A percentile compares a stretch with the other conserved stretches of the same genome.
Evolutionary conservation across 1,139 yeast species (phyloP).

Genomic region (Scheffersomyces insectosa): DNA sequence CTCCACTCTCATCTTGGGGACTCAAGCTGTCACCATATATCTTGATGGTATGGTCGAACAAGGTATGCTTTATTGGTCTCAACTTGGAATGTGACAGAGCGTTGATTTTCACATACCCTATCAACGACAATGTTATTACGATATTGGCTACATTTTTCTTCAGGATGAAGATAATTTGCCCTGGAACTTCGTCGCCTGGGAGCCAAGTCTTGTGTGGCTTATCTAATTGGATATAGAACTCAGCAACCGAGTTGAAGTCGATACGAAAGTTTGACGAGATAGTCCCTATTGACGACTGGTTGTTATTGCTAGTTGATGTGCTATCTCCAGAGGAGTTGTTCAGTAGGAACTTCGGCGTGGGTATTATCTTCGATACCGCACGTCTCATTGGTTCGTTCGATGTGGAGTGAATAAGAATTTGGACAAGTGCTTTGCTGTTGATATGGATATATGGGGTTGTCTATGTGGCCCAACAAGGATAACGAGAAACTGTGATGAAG

Average conservation of each 20-base stretch:
- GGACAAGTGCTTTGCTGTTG: no score
- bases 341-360: conserved; percentile 16
- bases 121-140: conserved; percentile 51
- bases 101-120: conserved; percentile 59
- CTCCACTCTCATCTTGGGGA: conserved; percentile 11
- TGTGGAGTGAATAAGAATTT: no score
- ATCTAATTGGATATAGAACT: conserved; percentile 67
- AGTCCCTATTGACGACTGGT: no score
- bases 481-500: no score
- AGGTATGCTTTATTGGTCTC: conserved; percentile 49
- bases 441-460: no score
- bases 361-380: conserved; percentile 46
- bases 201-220: conserved; percentile 70
- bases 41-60: conserved; percentile 65
- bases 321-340: neutral
- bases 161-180: conserved; percentile 58
- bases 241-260: conserved; percentile 52
- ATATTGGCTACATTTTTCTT: conserved; percentile 58
- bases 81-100: conserved; percentile 52
- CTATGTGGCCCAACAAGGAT: no score
- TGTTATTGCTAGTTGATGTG: no score
- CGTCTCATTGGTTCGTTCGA: conserved; percentile 30
- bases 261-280: conserved; percentile 26
- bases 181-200: conserved; percentile 71
- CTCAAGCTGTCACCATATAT: conserved; percentile 56